Evolutionary conservation across 1,139 yeast genomes (phyloP).

Genomic region (Debaryomyces coudertii): DNA sequence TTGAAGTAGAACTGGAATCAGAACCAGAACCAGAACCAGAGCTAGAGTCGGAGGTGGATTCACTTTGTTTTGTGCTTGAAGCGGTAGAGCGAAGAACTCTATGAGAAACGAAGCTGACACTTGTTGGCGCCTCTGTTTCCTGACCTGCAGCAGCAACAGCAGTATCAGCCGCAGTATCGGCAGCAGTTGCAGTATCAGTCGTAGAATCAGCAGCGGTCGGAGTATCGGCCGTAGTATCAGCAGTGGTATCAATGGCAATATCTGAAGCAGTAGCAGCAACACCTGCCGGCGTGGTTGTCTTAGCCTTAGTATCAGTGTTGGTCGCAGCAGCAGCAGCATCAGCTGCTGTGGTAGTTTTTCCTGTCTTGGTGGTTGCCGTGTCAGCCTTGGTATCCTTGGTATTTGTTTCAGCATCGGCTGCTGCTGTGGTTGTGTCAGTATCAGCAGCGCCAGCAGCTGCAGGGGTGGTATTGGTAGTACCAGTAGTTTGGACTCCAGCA

Average conservation of each 20-base stretch:
- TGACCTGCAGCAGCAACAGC: constrained; percentile 14
- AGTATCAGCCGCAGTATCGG: background rate
- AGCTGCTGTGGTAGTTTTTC: constrained; percentile 16
- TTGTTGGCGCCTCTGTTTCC: constrained; percentile 11
- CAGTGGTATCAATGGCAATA: constrained; percentile 10
- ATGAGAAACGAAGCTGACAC: constrained; percentile 14
- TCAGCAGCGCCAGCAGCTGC: constrained; percentile 18
- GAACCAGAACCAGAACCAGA: constrained; percentile 14
- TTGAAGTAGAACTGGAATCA: constrained; percentile 11
- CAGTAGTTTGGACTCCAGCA: constrained; percentile 12
- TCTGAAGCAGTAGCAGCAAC: constrained; percentile 15
- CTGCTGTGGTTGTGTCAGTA: constrained; percentile 13
- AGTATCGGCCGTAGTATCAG: constrained; percentile 11
- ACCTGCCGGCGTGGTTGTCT: background rate
- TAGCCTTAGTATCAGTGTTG: constrained; percentile 1
- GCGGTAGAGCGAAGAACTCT: constrained; percentile 13
- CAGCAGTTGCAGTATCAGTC: constrained; percentile 7
- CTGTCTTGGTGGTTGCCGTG: constrained; percentile 11
- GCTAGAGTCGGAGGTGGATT: constrained; percentile 5
- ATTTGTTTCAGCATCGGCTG: constrained; percentile 12
- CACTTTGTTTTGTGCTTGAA: constrained; percentile 6
- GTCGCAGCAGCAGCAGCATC: constrained; percentile 11
- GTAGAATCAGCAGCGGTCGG: constrained; percentile 12
- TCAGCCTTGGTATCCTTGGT: constrained; percentile 10
- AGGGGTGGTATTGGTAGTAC: constrained; percentile 15